Evolutionary conservation across 768 basidiomycete species (phyloP).

Genomic region (Lactarius deliciosus): DNA sequence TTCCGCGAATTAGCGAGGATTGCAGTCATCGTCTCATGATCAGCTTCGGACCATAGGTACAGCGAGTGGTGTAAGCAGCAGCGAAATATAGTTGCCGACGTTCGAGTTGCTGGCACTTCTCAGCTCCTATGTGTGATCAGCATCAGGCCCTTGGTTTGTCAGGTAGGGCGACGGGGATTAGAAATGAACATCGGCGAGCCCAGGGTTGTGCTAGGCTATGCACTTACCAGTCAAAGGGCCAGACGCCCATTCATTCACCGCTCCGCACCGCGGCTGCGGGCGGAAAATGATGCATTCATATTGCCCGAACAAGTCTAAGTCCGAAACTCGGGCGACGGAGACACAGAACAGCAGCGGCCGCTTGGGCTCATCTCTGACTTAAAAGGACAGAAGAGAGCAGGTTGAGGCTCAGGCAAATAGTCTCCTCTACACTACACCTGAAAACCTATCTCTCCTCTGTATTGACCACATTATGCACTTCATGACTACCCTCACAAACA

Average conservation of each 20-base stretch:
- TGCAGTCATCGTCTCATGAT: background rate
- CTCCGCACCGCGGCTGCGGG: background rate
- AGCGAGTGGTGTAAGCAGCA: background rate
- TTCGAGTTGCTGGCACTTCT: background rate
- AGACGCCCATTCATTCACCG: background rate
- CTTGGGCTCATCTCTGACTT: background rate
- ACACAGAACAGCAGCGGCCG: background rate
- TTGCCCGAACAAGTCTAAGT: background rate
- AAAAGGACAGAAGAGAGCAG: background rate
- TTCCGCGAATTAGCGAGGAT: background rate
- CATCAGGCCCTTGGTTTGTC: background rate
- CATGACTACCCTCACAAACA: constrained; percentile 10
- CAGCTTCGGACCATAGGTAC: background rate
- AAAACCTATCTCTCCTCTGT: background rate
- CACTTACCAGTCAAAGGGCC: background rate
- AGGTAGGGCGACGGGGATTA: constrained; percentile 1
- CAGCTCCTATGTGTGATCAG: background rate
- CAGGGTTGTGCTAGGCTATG: background rate
- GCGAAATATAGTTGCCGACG: background rate
- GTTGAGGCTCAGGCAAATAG: background rate
- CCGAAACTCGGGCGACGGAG: background rate
- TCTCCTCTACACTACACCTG: background rate
- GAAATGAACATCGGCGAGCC: background rate
- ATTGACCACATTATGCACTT: constrained; percentile 12
- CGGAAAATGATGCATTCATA: background rate